Percentiles rank a stretch among this genome's conserved stretches.
phyloP scores from a whole-genome alignment of 2,329 filamentous ascomycete species.

The Ambrosiella cleistominuta region DNA sequence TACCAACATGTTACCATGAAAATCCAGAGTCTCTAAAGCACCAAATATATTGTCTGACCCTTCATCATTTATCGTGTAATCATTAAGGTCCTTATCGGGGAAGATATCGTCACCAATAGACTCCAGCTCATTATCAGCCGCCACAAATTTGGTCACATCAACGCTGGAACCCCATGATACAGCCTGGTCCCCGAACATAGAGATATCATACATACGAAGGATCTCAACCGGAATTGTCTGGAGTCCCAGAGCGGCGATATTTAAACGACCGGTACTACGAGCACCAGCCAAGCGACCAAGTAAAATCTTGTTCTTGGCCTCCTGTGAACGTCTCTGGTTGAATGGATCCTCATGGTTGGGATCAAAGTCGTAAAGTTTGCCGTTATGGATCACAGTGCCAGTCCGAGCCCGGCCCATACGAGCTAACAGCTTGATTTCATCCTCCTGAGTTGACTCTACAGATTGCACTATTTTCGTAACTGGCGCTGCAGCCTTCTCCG shows the following conservation, averaged over 20 bases:
- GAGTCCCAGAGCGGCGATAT: constrained; percentile 71
- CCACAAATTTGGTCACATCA: constrained; percentile 67
- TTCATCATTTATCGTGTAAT: constrained; percentile 35
- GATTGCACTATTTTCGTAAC: background rate
- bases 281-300: constrained; percentile 56
- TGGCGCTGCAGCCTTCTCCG: constrained; percentile 17
- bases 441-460: background rate
- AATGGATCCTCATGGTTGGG: constrained; percentile 42
- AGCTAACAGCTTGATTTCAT: constrained; percentile 27
- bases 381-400: constrained; percentile 10
- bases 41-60: constrained; percentile 66
- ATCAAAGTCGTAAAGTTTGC: background rate
- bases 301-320: constrained; percentile 47
- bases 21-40: constrained; percentile 60
- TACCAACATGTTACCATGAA: constrained; percentile 68
- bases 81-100: constrained; percentile 46
- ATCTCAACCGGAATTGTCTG: constrained; percentile 68
- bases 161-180: constrained; percentile 82
- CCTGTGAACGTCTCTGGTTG: constrained; percentile 43
- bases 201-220: constrained; percentile 75
- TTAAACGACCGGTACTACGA: constrained; percentile 62
- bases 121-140: constrained; percentile 77
- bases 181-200: constrained; percentile 42
- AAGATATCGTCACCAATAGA: constrained; percentile 57
- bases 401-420: constrained; percentile 10